Conservation (phyloP, 148 eudicot species). For the Silene latifolia region DNA sequence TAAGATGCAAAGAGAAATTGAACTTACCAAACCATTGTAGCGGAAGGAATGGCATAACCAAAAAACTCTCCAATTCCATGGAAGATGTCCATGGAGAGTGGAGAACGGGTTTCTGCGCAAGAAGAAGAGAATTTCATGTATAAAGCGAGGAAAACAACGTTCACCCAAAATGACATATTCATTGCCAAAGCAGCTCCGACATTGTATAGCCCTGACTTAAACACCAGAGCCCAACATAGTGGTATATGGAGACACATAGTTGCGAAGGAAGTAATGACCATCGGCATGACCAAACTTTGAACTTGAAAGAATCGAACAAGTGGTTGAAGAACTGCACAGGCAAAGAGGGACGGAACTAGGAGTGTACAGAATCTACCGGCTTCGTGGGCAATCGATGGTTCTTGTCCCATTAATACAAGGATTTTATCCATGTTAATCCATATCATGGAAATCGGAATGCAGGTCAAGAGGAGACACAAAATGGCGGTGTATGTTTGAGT, state of each 20-base stretch:
- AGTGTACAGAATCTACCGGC: conserved; percentile 56
- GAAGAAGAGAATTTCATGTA: conserved; percentile 59
- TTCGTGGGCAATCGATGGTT: conserved; percentile 63
- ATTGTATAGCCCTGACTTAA: conserved; percentile 51
- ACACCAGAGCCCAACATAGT: conserved; percentile 74
- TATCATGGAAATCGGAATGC: conserved; percentile 61
- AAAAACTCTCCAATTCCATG: conserved; percentile 66
- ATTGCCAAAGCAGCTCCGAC: conserved; percentile 70
- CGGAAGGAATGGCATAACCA: conserved; percentile 78
- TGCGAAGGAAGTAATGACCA: conserved; percentile 48
- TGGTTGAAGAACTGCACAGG: conserved; percentile 62
- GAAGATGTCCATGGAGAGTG: conserved; percentile 60
- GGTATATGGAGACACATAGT: conserved; percentile 55
- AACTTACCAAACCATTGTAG: conserved; percentile 71
- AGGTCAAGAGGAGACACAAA: conserved; percentile 50
- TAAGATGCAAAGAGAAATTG: not conserved
- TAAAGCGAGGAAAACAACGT: conserved; percentile 40
- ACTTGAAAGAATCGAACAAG: conserved; percentile 66
- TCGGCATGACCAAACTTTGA: conserved; percentile 69
- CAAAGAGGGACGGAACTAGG: conserved; percentile 66
- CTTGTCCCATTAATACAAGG: conserved; percentile 62
- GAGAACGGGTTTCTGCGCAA: conserved; percentile 58
- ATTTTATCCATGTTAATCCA: conserved; percentile 58
- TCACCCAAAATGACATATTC: conserved; percentile 64
- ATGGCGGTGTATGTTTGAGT: conserved; percentile 77